These are phyloP conservation scores for Plectosphaerella sp. DNA, from an alignment of 2,329 filamentous ascomycete species.

Conservation along the genomic window DNA sequence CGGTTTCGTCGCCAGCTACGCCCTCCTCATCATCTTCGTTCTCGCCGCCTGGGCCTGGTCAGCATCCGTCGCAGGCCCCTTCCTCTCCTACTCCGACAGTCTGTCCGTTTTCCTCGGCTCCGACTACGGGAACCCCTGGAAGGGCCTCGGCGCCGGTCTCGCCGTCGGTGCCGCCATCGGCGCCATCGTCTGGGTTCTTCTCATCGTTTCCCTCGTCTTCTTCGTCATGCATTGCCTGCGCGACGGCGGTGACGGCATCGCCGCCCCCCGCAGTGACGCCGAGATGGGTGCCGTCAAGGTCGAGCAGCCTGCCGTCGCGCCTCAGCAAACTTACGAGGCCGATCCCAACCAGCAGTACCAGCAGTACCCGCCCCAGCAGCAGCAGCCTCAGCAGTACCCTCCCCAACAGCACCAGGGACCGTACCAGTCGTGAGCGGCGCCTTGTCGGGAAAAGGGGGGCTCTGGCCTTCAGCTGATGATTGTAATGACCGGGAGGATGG, in stretches of 20 bases:
- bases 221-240: constrained; percentile 47
- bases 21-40: constrained; percentile 38
- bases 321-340: background rate
- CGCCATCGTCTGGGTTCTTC: constrained; percentile 34
- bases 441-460: background rate
- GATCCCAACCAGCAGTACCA: background rate
- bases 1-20: constrained; percentile 27
- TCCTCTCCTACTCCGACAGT: constrained; percentile 12
- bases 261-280: constrained; percentile 18
- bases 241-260: background rate
- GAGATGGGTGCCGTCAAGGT: constrained; percentile 1
- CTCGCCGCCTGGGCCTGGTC: constrained; percentile 37
- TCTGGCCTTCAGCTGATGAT: background rate
- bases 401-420: background rate
- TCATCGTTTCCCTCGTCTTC: constrained; percentile 34
- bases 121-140: constrained; percentile 8
- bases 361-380: background rate
- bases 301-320: background rate
- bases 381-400: background rate
- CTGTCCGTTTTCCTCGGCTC: constrained; percentile 14
- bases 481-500: too few relatives aligned
- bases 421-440: too few relatives aligned
- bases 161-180: constrained; percentile 36
- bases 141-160: constrained; percentile 21
- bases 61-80: constrained; percentile 25